Conservation (phyloP, 305 asterid species). For the Fraxinus ornus region DNA sequence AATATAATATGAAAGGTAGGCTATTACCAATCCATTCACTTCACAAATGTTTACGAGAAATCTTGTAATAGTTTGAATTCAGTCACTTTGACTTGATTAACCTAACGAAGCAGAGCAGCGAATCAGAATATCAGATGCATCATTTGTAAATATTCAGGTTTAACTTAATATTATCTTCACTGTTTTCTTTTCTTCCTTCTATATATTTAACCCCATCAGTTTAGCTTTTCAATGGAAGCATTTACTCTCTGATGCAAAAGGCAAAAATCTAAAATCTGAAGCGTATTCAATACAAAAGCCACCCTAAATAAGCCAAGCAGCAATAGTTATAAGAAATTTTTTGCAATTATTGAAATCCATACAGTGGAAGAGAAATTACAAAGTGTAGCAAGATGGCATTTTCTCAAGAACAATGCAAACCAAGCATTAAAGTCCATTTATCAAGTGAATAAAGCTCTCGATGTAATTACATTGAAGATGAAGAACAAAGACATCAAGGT, state of each 20-base stretch:
- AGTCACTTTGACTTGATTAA: not conserved
- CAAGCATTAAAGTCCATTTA: not conserved
- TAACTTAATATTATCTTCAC: not conserved
- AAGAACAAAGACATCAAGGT: not conserved
- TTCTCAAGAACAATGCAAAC: not conserved
- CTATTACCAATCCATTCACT: not conserved
- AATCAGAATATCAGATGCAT: not conserved
- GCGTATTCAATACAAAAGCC: not conserved
- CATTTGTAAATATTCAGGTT: not conserved
- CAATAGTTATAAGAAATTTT: not conserved
- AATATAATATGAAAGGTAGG: not conserved
- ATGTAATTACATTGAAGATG: not conserved
- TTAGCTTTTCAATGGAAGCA: not conserved
- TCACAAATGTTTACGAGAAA: not conserved
- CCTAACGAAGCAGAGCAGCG: not conserved
- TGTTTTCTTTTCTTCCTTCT: not conserved
- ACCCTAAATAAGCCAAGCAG: not conserved
- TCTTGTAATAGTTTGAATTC: not conserved
- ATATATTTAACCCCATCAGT: not conserved
- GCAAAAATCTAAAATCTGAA: not conserved
- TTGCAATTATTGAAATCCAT: not conserved
- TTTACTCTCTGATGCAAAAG: not conserved
- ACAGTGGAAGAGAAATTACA: not conserved
- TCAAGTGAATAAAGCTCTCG: not conserved
- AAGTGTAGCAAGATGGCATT: not conserved